These are phyloP conservation scores for Rhododendron simsii DNA, from an alignment of 148 eudicot genomes.

Conservation along the genomic window DNA sequence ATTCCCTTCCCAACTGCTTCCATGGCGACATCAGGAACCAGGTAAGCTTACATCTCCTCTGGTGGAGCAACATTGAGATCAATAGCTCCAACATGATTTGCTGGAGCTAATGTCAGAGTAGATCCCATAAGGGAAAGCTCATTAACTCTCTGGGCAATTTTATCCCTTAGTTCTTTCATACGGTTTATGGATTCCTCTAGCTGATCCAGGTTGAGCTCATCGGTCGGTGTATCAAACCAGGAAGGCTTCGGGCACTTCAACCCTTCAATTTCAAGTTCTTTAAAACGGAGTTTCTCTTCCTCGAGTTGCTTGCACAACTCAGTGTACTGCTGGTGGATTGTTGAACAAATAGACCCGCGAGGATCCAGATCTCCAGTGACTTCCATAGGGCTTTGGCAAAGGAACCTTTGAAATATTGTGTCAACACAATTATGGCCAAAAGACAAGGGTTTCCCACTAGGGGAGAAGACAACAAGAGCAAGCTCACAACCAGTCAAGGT, in stretches of 20 bases:
- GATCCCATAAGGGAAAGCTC: not conserved
- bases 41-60: not conserved
- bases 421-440: conserved; percentile 8
- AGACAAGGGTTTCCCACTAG: conserved; percentile 8
- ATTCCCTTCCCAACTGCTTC: not conserved
- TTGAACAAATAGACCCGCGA: not conserved
- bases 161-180: not conserved
- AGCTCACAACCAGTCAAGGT: conserved; percentile 9
- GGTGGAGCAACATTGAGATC: conserved; percentile 10
- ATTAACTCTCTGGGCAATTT: not conserved
- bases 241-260: not conserved
- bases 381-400: not conserved
- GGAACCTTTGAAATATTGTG: not conserved
- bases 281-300: not conserved
- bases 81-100: not conserved
- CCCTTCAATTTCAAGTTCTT: not conserved
- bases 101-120: not conserved
- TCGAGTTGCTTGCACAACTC: not conserved
- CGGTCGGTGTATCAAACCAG: not conserved
- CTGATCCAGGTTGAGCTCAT: not conserved
- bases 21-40: not conserved
- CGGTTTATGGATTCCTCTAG: not conserved
- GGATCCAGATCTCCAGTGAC: not conserved
- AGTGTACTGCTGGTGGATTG: not conserved
- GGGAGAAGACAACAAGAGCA: conserved; percentile 5